phyloP scores from a whole-genome alignment of 306 rosid genomes.

The Prosopis cineraria region DNA sequence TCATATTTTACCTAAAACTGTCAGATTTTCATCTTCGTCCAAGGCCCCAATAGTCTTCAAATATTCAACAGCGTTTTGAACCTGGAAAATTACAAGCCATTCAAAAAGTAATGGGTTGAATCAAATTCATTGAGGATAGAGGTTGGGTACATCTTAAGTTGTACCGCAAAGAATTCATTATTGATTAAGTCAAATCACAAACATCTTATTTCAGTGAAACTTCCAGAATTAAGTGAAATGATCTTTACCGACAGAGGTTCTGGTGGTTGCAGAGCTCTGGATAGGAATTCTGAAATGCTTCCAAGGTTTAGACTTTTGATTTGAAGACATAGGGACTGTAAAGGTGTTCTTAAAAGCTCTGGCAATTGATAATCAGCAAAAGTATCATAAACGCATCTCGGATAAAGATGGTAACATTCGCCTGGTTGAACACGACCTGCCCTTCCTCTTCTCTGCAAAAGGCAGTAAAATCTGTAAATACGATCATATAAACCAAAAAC shows the following conservation, averaged over 20 bases:
- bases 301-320: constrained; percentile 93
- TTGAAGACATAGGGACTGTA: constrained; percentile 95
- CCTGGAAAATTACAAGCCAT: constrained; percentile 52
- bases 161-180: constrained; percentile 18
- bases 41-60: constrained; percentile 86
- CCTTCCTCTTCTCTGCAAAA: constrained; percentile 90
- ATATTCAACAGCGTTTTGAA: constrained; percentile 94
- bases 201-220: constrained; percentile 26
- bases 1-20: constrained; percentile 69
- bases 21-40: constrained; percentile 85
- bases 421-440: constrained; percentile 99
- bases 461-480: constrained; percentile 18
- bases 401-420: constrained; percentile 92
- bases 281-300: constrained; percentile 89
- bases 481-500: constrained; percentile 30
- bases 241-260: constrained; percentile 78
- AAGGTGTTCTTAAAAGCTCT: constrained; percentile 94
- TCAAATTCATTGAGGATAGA: constrained; percentile 16
- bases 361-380: constrained; percentile 93
- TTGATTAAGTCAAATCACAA: constrained; percentile 23
- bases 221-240: constrained; percentile 33
- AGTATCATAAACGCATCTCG: constrained; percentile 82
- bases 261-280: constrained; percentile 94
- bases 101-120: constrained; percentile 27
- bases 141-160: constrained; percentile 22